phyloP scores from a whole-genome alignment of 495 filamentous ascomycete genomes.

The Penicillium pancosmium region DNA sequence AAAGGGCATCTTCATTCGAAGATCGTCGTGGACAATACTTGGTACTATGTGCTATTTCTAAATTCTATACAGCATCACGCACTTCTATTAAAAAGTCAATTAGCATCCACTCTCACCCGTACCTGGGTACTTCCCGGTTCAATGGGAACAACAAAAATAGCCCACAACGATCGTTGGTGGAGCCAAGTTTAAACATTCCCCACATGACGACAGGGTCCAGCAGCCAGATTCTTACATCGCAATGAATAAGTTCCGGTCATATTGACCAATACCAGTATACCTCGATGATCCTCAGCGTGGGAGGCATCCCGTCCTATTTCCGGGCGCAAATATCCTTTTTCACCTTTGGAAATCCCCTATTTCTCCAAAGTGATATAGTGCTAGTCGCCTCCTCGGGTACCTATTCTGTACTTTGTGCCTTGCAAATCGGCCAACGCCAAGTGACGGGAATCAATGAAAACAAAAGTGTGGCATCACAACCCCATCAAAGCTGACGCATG shows the following conservation, averaged over 20 bases:
- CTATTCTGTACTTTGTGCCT: background rate
- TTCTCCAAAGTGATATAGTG: background rate
- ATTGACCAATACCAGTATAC: no score
- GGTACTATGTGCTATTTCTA: no score
- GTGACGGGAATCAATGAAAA: conserved; percentile 10
- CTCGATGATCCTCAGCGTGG: no score
- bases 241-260: conserved; percentile 14
- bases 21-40: no score
- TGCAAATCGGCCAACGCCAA: background rate
- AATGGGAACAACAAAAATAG: conserved; percentile 21
- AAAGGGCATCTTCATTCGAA: no score
- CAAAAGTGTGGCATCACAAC: background rate
- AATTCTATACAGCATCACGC: no score
- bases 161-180: conserved; percentile 15
- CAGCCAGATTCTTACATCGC: background rate
- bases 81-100: background rate
- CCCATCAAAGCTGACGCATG: conserved; percentile 7
- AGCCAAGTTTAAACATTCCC: conserved; percentile 9
- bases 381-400: conserved; percentile 8
- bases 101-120: conserved; percentile 3
- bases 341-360: background rate
- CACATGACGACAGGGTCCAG: conserved; percentile 2
- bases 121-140: conserved; percentile 9
- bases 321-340: background rate
- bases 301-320: conserved; percentile 16